Conservation (phyloP, 192 early-diverging fungal genomes). For the Linderina pennispora region DNA sequence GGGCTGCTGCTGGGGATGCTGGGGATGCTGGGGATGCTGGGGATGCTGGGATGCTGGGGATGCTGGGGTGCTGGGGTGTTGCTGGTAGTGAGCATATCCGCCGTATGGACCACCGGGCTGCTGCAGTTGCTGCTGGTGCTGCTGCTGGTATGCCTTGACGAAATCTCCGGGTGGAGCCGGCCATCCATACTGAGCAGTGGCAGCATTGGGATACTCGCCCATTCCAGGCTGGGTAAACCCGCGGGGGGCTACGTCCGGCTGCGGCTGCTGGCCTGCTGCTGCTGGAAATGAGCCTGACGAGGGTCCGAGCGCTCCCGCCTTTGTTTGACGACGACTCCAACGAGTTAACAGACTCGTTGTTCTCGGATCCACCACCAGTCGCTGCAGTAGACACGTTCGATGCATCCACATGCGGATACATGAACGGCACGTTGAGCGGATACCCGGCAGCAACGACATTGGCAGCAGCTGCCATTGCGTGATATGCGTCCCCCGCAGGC, state of each 20-base stretch:
- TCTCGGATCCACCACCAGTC: slow-evolving; percentile 33
- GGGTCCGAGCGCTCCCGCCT: slow-evolving; percentile 6
- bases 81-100: too few relatives aligned
- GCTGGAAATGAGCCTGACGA: slow-evolving; percentile 5
- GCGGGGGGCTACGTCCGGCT: neutral
- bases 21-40: neutral
- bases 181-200: slow-evolving; percentile 24
- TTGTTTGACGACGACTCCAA: slow-evolving; percentile 27
- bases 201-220: slow-evolving; percentile 9
- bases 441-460: slow-evolving; percentile 15
- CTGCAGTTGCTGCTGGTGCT: slow-evolving; percentile 10
- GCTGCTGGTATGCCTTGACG: slow-evolving; percentile 1
- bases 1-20: slow-evolving; percentile 2
- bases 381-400: slow-evolving; percentile 33
- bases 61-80: slow-evolving; percentile 3
- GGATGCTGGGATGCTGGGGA: neutral
- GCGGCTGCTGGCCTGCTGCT: slow-evolving; percentile 4
- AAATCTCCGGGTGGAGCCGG: slow-evolving; percentile 6
- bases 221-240: slow-evolving; percentile 7
- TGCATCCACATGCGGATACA: slow-evolving; percentile 36
- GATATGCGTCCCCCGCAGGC: slow-evolving; percentile 10
- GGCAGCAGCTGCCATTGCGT: slow-evolving; percentile 20
- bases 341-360: slow-evolving; percentile 41
- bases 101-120: too few relatives aligned
- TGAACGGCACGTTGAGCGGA: slow-evolving; percentile 17